Evolutionary conservation across 1,284 basidiomycete genomes (phyloP).

Genomic region (Xanthoconium separans): DNA sequence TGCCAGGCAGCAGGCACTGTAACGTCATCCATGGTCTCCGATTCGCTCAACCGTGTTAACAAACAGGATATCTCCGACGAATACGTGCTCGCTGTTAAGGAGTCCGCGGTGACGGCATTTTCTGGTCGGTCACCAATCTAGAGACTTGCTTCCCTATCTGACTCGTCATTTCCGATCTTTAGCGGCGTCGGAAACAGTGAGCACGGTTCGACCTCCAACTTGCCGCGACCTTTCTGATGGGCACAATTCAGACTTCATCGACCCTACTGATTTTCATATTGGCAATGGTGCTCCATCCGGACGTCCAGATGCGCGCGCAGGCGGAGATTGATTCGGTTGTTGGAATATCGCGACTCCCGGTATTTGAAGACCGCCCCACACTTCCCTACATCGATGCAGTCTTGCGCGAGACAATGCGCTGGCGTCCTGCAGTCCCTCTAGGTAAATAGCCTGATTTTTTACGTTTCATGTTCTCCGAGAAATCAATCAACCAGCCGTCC

Average conservation of each 20-base stretch:
- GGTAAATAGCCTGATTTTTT: conserved; percentile 3
- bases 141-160: no score
- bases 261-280: conserved; percentile 23
- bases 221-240: no score
- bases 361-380: conserved; percentile 14
- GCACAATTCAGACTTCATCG: conserved; percentile 5
- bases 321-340: conserved; percentile 20
- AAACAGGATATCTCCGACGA: no score
- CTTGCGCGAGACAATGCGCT: conserved; percentile 16
- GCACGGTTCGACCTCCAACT: neutral
- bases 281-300: conserved; percentile 28
- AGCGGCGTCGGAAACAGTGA: conserved; percentile 19
- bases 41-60: neutral
- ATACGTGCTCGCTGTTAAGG: no score
- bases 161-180: neutral
- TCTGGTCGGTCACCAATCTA: no score
- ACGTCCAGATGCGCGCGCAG: conserved; percentile 22
- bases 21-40: conserved; percentile 19
- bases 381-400: conserved; percentile 23
- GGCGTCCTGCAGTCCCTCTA: conserved; percentile 20
- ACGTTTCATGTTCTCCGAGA: no score
- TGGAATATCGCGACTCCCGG: conserved; percentile 4
- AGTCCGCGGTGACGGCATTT: no score
- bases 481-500: neutral
- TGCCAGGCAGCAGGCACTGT: conserved; percentile 11